Base-by-base conservation (phyloP, 179 eudicot species). In the Silene noctiflora region DNA sequence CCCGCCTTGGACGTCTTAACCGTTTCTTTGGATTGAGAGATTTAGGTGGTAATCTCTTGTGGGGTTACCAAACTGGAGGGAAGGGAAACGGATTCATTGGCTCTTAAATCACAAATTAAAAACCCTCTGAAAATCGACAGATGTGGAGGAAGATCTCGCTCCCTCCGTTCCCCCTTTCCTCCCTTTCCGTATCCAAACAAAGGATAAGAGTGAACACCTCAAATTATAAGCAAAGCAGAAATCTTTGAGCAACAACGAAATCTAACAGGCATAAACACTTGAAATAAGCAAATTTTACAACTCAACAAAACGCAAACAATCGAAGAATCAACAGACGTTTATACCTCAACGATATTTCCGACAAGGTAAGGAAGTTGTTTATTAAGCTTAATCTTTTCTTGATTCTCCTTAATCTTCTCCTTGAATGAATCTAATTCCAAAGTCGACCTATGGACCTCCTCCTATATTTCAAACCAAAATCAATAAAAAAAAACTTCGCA, bases 291-390 rank as follows among this genome's bases (percentile, higher is more conserved):
- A 66, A 1, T 66, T 5, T 31, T 4, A 4, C 19, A 12, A 13
- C 22, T 16, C 11, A 22, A 11, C 51, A 12, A 29, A n/a, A 33
- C 53, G 21, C 6, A 74, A 0, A 22, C 14, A 55, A 16, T 3
- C 31, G n/a, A n/a, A 14, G 12, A 62, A 20, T 3, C 10, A 27
- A 31, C 27, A 59, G 4, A 59, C 22, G 1, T 11, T 8, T 14
- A 13, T 81, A 94, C 98, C 98, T 95, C 97, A 56, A 95, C 99
- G 31, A 95, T 89, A 81, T 95, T 95, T 17, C 97, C 99, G 20
- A 95, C 98, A 77, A 95, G 85, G 74, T 93, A 95, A 6, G 99
- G 99, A 75, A 95, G 95, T 70, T 95, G 99, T 85, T 93, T 93
- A 76, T 95, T 95, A 72, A 95, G 90, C 76, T 95, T 95, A 73